Percentiles rank a stretch among this genome's conserved stretches.
Evolutionary conservation across 345 rosid species (phyloP).

Genomic region (Mangifera indica): DNA sequence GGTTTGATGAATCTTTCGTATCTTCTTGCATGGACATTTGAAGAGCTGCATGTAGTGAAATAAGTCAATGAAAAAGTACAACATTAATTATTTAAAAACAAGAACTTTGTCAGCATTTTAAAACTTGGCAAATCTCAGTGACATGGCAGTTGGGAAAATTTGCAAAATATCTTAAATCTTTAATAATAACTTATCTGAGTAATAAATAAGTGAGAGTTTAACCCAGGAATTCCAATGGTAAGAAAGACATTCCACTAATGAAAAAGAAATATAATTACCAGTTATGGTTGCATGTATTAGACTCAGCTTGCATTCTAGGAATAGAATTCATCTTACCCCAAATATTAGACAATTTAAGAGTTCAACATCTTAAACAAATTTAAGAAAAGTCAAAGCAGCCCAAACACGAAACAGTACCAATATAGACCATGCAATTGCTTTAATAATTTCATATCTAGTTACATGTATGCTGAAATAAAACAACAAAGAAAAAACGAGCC

Average conservation of each 20-base stretch:
- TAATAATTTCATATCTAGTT: not conserved
- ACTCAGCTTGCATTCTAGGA: not conserved
- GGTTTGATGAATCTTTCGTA: conserved; percentile 34
- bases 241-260: not conserved
- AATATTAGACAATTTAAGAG: not conserved
- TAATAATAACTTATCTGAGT: not conserved
- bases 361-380: not conserved
- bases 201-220: not conserved
- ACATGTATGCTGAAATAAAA: not conserved
- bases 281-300: not conserved
- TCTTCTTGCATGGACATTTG: conserved; percentile 63
- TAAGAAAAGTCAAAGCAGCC: conserved; percentile 11
- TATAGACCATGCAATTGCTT: not conserved
- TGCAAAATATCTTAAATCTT: not conserved
- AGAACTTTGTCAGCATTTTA: not conserved
- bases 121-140: not conserved
- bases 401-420: not conserved
- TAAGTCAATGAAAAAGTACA: not conserved
- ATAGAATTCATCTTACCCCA: not conserved
- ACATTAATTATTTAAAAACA: not conserved
- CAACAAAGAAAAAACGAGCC: not conserved
- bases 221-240: not conserved
- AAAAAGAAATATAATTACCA: not conserved
- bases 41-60: conserved; percentile 53
- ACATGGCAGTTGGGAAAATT: not conserved